phyloP scores from a whole-genome alignment of 78 protist genomes.

The Dictyostelium discoideum region DNA sequence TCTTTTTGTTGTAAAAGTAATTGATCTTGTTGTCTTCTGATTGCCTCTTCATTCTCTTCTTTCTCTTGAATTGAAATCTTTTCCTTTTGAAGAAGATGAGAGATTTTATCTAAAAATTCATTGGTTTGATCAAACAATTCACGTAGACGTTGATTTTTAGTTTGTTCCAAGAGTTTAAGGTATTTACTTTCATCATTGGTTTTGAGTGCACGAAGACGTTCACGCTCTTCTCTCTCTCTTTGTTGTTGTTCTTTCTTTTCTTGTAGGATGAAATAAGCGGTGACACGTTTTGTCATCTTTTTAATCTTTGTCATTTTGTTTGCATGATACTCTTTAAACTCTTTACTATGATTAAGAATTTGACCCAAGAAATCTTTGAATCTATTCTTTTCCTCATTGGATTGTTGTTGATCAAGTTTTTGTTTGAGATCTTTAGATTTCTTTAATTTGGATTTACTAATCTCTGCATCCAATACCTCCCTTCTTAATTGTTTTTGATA shows the following conservation, averaged over 20 bases:
- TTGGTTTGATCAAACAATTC: constrained; percentile 80
- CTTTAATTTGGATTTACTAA: neutral
- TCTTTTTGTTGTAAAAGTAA: neutral
- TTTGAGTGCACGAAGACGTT: constrained; percentile 80
- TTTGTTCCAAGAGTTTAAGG: constrained; percentile 59
- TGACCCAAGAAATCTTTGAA: constrained; percentile 13
- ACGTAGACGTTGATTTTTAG: constrained; percentile 79
- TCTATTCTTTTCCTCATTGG: constrained; percentile 7
- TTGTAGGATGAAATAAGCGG: constrained; percentile 19
- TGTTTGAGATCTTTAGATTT: neutral
- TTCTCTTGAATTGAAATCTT: constrained; percentile 31
- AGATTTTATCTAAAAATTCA: constrained; percentile 74
- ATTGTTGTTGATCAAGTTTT: neutral
- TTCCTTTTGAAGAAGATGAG: constrained; percentile 73
- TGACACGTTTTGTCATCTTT: constrained; percentile 71
- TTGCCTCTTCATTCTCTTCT: constrained; percentile 41
- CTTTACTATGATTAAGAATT: constrained; percentile 51
- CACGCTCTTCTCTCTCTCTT: constrained; percentile 73
- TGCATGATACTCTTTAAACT: constrained; percentile 74
- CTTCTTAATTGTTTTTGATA: constrained; percentile 29
- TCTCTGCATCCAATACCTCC: constrained; percentile 21
- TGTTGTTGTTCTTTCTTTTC: constrained; percentile 72
- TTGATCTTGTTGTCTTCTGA: constrained; percentile 15
- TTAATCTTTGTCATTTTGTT: constrained; percentile 38
- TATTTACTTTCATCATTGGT: constrained; percentile 79